Evolutionary conservation across 768 basidiomycete species (phyloP).

Genomic region (Collybiopsis luxurians): DNA sequence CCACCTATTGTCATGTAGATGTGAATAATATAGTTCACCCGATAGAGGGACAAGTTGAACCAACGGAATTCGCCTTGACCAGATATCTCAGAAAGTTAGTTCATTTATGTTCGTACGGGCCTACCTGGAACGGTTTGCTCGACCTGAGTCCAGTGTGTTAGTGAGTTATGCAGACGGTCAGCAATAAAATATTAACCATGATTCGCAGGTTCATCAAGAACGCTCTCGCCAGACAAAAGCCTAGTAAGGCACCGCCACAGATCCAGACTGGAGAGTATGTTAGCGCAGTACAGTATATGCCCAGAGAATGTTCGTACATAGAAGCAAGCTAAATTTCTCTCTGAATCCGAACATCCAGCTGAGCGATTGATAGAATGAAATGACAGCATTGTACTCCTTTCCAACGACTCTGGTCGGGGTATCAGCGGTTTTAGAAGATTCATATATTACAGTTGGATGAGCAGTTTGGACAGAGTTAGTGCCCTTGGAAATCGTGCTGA

Average conservation of each 20-base stretch:
- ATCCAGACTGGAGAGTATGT: slow-evolving; percentile 13
- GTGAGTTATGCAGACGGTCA: no score
- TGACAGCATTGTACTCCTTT: neutral
- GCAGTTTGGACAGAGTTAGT: no score
- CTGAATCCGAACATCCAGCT: slow-evolving; percentile 24
- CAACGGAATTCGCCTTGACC: slow-evolving; percentile 24
- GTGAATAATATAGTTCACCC: slow-evolving; percentile 20
- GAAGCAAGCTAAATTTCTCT: slow-evolving; percentile 19
- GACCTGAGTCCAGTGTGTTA: no score
- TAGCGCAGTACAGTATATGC: neutral
- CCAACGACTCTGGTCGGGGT: neutral
- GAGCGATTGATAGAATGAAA: slow-evolving; percentile 19
- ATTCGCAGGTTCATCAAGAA: slow-evolving; percentile 16
- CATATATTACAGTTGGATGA: no score
- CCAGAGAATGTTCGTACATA: slow-evolving; percentile 11
- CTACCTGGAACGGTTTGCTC: neutral
- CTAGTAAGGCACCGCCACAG: slow-evolving; percentile 23
- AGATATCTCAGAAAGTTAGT: neutral
- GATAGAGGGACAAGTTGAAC: slow-evolving; percentile 18
- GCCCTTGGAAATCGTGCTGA: no score
- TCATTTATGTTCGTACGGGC: neutral
- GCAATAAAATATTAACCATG: neutral
- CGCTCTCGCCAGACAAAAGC: slow-evolving; percentile 20
- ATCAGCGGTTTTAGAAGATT: neutral
- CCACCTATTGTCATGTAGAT: slow-evolving; percentile 22